Evolutionary conservation across 2,329 filamentous ascomycete genomes (phyloP).

Genomic region (Reticulascus tulasneorum): DNA sequence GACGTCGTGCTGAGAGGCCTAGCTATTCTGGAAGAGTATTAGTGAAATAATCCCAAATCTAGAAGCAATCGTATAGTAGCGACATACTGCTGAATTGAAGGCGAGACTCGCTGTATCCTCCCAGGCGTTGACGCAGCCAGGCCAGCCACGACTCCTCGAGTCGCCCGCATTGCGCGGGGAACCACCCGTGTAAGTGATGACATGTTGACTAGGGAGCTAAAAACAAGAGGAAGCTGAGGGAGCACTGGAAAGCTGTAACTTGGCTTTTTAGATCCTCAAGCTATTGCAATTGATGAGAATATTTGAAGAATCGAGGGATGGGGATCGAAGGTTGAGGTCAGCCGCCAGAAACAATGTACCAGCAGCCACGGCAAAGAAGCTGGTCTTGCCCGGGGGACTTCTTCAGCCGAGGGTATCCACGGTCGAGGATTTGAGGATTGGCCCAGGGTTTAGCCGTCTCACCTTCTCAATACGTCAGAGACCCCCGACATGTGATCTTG

Average conservation of each 20-base stretch:
- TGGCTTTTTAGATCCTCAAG: too few relatives aligned
- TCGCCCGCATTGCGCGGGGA: slow-evolving; percentile 46
- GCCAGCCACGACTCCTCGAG: slow-evolving; percentile 28
- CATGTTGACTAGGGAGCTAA: slow-evolving; percentile 26
- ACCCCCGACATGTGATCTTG: too few relatives aligned
- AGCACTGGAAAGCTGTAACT: too few relatives aligned
- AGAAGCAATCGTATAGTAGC: background rate
- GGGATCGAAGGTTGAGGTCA: too few relatives aligned
- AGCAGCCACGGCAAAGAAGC: too few relatives aligned
- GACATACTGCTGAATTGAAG: slow-evolving; percentile 25
- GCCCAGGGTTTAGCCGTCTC: slow-evolving; percentile 1
- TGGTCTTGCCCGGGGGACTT: too few relatives aligned
- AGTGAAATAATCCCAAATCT: background rate
- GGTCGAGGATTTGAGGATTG: too few relatives aligned
- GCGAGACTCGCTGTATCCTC: slow-evolving; percentile 10
- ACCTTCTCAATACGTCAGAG: too few relatives aligned
- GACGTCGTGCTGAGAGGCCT: slow-evolving; percentile 60
- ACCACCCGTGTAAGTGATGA: slow-evolving; percentile 48
- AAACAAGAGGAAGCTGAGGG: slow-evolving; percentile 6
- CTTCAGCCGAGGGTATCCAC: too few relatives aligned
- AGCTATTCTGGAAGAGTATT: slow-evolving; percentile 21
- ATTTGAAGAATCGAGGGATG: background rate
- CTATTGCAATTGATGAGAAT: too few relatives aligned
- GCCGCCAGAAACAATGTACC: too few relatives aligned
- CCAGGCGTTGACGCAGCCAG: slow-evolving; percentile 20